Base-by-base conservation (phyloP, 1,284 basidiomycete species). In the Takashimella tepidaria region DNA sequence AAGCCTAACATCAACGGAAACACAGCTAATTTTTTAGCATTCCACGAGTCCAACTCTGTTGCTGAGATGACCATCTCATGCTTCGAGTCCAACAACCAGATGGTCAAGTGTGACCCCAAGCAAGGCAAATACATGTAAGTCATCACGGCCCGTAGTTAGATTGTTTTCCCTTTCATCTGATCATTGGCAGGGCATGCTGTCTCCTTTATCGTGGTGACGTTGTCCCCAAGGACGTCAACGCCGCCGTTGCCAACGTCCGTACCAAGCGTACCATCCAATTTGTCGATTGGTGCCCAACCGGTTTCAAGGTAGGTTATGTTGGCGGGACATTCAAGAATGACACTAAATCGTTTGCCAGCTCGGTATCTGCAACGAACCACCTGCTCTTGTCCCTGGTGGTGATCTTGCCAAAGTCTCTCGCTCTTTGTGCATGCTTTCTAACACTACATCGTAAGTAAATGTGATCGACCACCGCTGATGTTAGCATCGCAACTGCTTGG, bases 261-360 rank as follows among this genome's bases (percentile, higher is more conserved):
- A 97, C 92, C 58, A 95, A 92, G 83, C 85, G 87, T 66, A 93
- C 92, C 26, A 97, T 98, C 70, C 92, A 96, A 75, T 77, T 77
- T 62, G 90, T 92, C 60, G 95, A 98, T 77, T 98, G 95, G 95
- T 98, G 95, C 79, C 92, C 92, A 47, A 97, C 93, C 84, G 93
- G 74, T 84, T 97, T 88, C 95, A 96, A 83, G 83, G 83, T 63
- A 46, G 65, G 65, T 56, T n/a, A n/a, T n/a, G n/a, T 58, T 24
- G 40, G 37, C 11, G 13, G 16, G 25, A 19, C 13, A 10, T 37
- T 16, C 19, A 44, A 25, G 11, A 24, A 25, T 57, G 25, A 16
- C 47, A 19, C 11, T 26, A 25, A 42, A 59, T 59, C 50, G 58
- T 45, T 10, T 41, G 42, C 16, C 44, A 85, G 83, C 85, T 95